Conservation (phyloP, 164 flowering plant genomes). For the Nelumbo lutea region DNA sequence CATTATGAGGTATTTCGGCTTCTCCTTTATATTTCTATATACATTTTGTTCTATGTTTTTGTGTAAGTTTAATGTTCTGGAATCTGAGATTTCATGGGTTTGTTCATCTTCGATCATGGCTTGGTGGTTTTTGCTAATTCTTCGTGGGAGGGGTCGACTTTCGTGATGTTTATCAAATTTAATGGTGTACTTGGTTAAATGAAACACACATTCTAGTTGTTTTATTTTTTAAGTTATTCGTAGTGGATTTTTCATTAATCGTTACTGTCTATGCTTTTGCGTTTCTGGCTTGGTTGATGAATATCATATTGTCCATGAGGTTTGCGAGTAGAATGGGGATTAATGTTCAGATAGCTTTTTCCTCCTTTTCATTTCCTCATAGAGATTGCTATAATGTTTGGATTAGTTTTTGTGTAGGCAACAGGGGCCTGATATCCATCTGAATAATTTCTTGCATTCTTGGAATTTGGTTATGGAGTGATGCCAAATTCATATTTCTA, state of each 20-base stretch:
- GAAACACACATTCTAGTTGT: neutral
- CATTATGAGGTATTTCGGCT: slow-evolving; percentile 68
- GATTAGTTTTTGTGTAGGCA: neutral
- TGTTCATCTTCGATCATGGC: neutral
- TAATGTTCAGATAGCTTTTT: no score
- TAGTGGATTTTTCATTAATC: neutral
- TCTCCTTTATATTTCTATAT: neutral
- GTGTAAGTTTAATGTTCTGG: neutral
- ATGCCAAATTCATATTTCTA: no score
- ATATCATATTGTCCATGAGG: no score
- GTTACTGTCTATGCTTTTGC: no score
- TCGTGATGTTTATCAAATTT: neutral
- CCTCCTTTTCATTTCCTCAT: no score
- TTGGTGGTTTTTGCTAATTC: neutral
- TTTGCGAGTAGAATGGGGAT: no score
- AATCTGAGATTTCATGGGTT: neutral
- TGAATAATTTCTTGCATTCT: neutral
- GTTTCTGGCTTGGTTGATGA: no score
- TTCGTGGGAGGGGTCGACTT: neutral
- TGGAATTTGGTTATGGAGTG: neutral
- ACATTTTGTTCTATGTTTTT: slow-evolving; percentile 1
- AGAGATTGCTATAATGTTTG: neutral
- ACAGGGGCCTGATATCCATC: neutral
- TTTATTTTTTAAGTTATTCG: neutral
- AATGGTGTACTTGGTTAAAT: neutral